phyloP scores from a whole-genome alignment of 2,329 filamentous ascomycete species.

The Hysterium pulicare region DNA sequence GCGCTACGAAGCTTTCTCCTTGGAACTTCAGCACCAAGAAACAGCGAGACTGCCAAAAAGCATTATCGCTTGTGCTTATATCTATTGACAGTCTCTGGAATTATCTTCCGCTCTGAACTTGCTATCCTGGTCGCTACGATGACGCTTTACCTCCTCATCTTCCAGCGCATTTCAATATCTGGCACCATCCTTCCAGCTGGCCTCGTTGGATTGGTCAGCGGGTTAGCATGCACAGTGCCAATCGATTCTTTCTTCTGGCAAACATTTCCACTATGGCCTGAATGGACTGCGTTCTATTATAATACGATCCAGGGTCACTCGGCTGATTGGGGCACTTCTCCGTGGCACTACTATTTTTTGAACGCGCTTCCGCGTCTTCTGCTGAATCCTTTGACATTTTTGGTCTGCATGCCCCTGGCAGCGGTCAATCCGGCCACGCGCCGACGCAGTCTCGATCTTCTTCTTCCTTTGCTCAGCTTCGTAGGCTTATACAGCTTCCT shows the following conservation, averaged over 20 bases:
- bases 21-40: slow-evolving; percentile 38
- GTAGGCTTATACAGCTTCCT: slow-evolving; percentile 79
- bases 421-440: slow-evolving; percentile 47
- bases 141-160: slow-evolving; percentile 61
- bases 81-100: slow-evolving; percentile 73
- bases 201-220: slow-evolving; percentile 60
- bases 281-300: slow-evolving; percentile 84
- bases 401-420: slow-evolving; percentile 50
- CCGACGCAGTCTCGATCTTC: slow-evolving; percentile 46
- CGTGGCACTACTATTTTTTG: slow-evolving; percentile 82
- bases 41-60: slow-evolving; percentile 33
- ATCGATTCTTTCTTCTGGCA: slow-evolving; percentile 97
- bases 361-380: slow-evolving; percentile 79
- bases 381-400: slow-evolving; percentile 68
- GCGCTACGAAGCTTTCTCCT: slow-evolving; percentile 56
- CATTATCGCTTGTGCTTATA: slow-evolving; percentile 65
- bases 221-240: slow-evolving; percentile 66
- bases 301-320: slow-evolving; percentile 84
- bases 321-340: slow-evolving; percentile 81
- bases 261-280: slow-evolving; percentile 73
- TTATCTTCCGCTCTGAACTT: slow-evolving; percentile 86
- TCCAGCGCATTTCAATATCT: slow-evolving; percentile 52
- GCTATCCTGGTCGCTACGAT: slow-evolving; percentile 73
- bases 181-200: slow-evolving; percentile 65
- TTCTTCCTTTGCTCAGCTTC: slow-evolving; percentile 68